A percentile compares a stretch with the other conserved stretches of the same genome.
Conservation (phyloP, 2,329 filamentous ascomycete genomes). For the Monilinia laxa region DNA sequence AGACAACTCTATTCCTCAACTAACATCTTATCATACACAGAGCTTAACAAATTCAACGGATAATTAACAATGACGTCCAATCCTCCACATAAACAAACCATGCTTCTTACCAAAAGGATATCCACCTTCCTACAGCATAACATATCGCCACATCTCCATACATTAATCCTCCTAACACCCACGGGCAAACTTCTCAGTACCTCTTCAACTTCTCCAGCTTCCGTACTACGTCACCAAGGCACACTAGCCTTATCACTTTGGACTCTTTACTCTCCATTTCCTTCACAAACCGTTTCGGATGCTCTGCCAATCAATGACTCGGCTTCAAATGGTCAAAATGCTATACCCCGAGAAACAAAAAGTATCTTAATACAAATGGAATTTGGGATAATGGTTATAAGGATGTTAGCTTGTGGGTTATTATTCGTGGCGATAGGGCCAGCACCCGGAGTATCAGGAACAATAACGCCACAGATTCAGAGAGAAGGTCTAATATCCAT, state of each 20-base stretch:
- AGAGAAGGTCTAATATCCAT: conserved; percentile 13
- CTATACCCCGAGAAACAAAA: conserved; percentile 29
- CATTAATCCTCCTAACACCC: conserved; percentile 58
- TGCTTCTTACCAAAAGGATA: conserved; percentile 64
- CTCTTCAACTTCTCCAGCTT: conserved; percentile 55
- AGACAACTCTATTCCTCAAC: not conserved
- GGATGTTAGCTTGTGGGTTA: conserved; percentile 57
- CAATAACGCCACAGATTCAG: not conserved
- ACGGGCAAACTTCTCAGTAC: conserved; percentile 64
- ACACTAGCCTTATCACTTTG: conserved; percentile 64
- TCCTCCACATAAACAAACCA: conserved; percentile 33
- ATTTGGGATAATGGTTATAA: conserved; percentile 56
- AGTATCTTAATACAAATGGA: conserved; percentile 51
- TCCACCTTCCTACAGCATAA: conserved; percentile 62
- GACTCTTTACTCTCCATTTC: conserved; percentile 52
- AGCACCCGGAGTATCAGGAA: conserved; percentile 31
- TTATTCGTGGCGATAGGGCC: conserved; percentile 62
- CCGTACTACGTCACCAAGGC: conserved; percentile 59
- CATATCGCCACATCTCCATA: conserved; percentile 54
- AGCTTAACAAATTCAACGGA: conserved; percentile 32
- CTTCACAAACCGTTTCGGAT: conserved; percentile 33
- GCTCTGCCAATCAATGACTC: conserved; percentile 20
- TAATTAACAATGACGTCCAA: conserved; percentile 18
- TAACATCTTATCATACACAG: not conserved
- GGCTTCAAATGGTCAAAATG: conserved; percentile 15